Conservation (phyloP, 169 alveolate genomes). For the Sarcocystis neurona region DNA sequence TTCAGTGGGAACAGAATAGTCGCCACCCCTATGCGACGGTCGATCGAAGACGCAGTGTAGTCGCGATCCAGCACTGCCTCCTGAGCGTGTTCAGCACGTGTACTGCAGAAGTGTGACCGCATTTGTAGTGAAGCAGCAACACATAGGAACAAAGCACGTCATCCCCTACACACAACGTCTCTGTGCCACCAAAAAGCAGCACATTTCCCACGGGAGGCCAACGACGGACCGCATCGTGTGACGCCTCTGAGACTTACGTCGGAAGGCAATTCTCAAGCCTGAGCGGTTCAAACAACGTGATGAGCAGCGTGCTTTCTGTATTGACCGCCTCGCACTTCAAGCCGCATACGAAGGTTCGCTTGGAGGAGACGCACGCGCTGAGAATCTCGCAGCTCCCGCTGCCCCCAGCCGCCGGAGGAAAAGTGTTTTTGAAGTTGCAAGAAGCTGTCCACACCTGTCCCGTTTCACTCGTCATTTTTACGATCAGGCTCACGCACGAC, state of each 20-base stretch:
- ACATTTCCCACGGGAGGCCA: neutral
- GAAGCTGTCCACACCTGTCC: slow-evolving; percentile 60
- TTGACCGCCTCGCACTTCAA: slow-evolving; percentile 1
- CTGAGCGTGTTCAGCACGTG: too few relatives aligned
- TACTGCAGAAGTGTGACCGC: too few relatives aligned
- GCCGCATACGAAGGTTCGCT: slow-evolving; percentile 55
- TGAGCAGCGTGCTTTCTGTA: slow-evolving; percentile 2
- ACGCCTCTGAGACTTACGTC: neutral
- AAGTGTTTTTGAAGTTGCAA: slow-evolving; percentile 1
- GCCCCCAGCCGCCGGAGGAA: neutral
- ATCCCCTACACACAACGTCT: neutral
- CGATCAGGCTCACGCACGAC: slow-evolving; percentile 35
- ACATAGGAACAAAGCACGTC: neutral
- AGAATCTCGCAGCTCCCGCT: slow-evolving; percentile 19
- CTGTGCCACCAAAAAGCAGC: neutral
- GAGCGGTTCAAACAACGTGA: slow-evolving; percentile 50
- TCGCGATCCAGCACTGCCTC: too few relatives aligned
- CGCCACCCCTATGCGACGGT: too few relatives aligned
- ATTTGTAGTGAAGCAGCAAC: too few relatives aligned
- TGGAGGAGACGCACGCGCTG: slow-evolving; percentile 43
- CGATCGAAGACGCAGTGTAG: too few relatives aligned
- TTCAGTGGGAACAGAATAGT: too few relatives aligned
- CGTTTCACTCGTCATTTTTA: slow-evolving; percentile 44
- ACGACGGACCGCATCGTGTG: neutral
- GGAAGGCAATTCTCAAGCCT: slow-evolving; percentile 41